Conservation (phyloP, 768 basidiomycete genomes). For the Russula virescens region DNA sequence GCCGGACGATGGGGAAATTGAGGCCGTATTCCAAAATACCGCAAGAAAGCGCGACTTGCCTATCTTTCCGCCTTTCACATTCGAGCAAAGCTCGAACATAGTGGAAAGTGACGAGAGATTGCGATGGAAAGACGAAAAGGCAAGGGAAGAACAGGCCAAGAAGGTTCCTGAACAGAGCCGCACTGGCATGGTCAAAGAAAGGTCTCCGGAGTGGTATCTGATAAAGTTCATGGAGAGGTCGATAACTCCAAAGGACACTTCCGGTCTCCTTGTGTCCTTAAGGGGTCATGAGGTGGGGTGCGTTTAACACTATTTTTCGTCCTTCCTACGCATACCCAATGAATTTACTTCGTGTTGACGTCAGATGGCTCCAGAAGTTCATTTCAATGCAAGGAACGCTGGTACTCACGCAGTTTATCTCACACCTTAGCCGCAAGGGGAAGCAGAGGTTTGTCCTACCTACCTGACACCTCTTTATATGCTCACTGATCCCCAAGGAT, state of each 20-base stretch:
- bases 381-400: too few relatives aligned
- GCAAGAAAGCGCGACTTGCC: too few relatives aligned
- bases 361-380: too few relatives aligned
- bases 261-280: conserved; percentile 67
- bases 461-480: conserved; percentile 1
- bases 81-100: conserved; percentile 90
- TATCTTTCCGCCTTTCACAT: conserved; percentile 51
- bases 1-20: conserved; percentile 72
- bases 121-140: conserved; percentile 69
- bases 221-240: too few relatives aligned
- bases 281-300: too few relatives aligned
- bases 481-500: conserved; percentile 35
- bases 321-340: background rate
- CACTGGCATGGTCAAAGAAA: conserved; percentile 47
- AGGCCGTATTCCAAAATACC: too few relatives aligned
- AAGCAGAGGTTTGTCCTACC: conserved; percentile 46
- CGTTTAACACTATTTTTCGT: conserved; percentile 24
- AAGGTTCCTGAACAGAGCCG: conserved; percentile 57
- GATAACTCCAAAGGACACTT: conserved; percentile 77
- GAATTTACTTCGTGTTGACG: too few relatives aligned
- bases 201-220: conserved; percentile 90
- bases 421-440: conserved; percentile 68
- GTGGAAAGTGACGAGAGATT: conserved; percentile 79
- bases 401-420: too few relatives aligned
- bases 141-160: conserved; percentile 54